Conservation (phyloP, 768 basidiomycete genomes). For the Boletus sp. region DNA sequence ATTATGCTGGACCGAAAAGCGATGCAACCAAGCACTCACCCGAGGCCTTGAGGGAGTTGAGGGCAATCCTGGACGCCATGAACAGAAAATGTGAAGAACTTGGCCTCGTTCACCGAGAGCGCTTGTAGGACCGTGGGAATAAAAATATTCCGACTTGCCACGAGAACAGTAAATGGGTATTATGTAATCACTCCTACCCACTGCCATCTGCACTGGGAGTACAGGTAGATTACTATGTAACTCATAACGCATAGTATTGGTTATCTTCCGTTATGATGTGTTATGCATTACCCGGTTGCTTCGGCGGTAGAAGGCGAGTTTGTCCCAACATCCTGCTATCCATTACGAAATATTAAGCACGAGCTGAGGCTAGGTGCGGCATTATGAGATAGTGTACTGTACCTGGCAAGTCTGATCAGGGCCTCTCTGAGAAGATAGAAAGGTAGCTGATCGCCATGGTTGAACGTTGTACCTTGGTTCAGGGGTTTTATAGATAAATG, state of each 20-base stretch:
- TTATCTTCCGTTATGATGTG: too few species aligned
- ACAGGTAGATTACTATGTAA: too few species aligned
- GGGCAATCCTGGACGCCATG: constrained; percentile 74
- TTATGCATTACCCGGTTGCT: too few species aligned
- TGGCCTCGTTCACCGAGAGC: not conserved
- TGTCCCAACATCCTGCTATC: too few species aligned
- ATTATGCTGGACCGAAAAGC: not conserved
- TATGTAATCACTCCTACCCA: constrained; percentile 9
- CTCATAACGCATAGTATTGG: too few species aligned
- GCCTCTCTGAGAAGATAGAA: too few species aligned
- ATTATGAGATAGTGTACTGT: too few species aligned
- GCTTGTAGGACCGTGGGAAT: constrained; percentile 28
- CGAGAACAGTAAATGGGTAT: constrained; percentile 13
- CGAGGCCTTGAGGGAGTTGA: constrained; percentile 60
- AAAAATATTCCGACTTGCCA: constrained; percentile 32
- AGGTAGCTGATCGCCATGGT: not conserved
- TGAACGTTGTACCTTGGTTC: not conserved
- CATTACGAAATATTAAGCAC: too few species aligned
- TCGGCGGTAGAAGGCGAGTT: too few species aligned
- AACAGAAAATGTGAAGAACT: constrained; percentile 8
- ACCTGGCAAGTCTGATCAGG: too few species aligned
- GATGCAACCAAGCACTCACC: constrained; percentile 36
- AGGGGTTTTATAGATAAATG: not conserved
- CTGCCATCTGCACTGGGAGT: too few species aligned
- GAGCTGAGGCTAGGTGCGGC: too few species aligned